Percentiles rank a stretch among this genome's conserved stretches.
These are phyloP conservation scores for Ormosia semicastrata DNA, from an alignment of 306 rosid species.

Conservation along the genomic window DNA sequence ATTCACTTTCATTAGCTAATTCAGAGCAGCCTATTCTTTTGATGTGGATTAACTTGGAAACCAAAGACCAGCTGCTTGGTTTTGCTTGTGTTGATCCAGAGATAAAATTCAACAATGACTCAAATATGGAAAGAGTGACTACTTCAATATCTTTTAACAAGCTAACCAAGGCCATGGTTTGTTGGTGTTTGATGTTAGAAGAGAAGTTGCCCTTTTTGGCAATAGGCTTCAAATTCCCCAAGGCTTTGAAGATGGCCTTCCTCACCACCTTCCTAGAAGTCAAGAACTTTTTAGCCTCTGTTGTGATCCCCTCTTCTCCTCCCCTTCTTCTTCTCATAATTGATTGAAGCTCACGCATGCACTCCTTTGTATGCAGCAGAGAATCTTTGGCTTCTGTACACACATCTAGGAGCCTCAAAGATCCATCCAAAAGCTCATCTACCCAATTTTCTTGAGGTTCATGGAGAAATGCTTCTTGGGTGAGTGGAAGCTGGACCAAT, in stretches of 20 bases:
- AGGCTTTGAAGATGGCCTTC: slow-evolving; percentile 22
- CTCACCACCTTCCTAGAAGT: slow-evolving; percentile 27
- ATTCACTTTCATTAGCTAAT: slow-evolving; percentile 14
- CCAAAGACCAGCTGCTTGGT: slow-evolving; percentile 21
- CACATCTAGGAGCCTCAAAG: slow-evolving; percentile 32
- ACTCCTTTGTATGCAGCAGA: slow-evolving; percentile 30
- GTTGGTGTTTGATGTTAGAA: neutral
- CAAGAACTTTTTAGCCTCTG: slow-evolving; percentile 25
- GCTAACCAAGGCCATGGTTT: neutral
- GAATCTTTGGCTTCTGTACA: slow-evolving; percentile 29
- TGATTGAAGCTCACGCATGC: slow-evolving; percentile 20
- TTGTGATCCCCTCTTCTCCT: neutral
- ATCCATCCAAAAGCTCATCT: slow-evolving; percentile 35
- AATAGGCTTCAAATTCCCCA: slow-evolving; percentile 14
- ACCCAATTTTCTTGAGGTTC: slow-evolving; percentile 23
- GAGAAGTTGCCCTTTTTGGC: neutral
- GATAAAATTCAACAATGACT: slow-evolving; percentile 20
- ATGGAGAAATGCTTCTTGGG: slow-evolving; percentile 19
- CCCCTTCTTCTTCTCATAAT: slow-evolving; percentile 23
- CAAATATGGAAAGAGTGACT: slow-evolving; percentile 1
- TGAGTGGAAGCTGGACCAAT: slow-evolving; percentile 25
- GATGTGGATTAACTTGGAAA: slow-evolving; percentile 25
- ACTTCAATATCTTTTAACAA: slow-evolving; percentile 25
- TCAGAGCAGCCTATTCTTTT: neutral
- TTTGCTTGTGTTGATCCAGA: slow-evolving; percentile 20